Base-by-base conservation (phyloP, 208 protist genomes). In the Sergeia podlipaevii region DNA sequence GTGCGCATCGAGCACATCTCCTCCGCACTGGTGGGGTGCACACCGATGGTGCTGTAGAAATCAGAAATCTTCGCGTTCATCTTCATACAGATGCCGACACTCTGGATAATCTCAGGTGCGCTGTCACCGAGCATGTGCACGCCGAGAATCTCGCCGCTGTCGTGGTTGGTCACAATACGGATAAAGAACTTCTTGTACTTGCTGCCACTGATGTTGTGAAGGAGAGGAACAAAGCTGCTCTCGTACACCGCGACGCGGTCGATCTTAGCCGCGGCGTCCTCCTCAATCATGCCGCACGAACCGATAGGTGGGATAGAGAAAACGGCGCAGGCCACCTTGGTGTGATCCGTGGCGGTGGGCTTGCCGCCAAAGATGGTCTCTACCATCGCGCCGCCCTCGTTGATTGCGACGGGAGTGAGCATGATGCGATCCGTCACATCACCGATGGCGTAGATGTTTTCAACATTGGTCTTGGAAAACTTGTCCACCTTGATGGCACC, bases 361-460 rank as follows among this genome's bases (percentile, higher is more conserved):
- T 85, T 91, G 20, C 65, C 59, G 43, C 75, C 88, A 58, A 95
- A 97, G 54, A 95, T 62, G 11, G 87, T 94, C 24, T 97, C 85
- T 15, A 80, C 67, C 32, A 97, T 68, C 17, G 80, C 73, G 20
- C 67, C 64, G 18, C 77, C 88, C 63, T 97, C 91, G 59, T 87
- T 79, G 51, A 97, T 93, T n/a, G 91, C 91, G 11, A 97, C 86
- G 1, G 91, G 91, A 26, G 91, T 97, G 43, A 97, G 74, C 80
- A 93, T 89, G 4, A 97, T 17, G 23, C 87, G 77, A 64, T 93
- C 51, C 32, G 84, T 97, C 18, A 97, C 80, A 63, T 99, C 98
- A 34, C 98, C 98, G 66, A 99, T 99, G 21, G 98, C 98, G 67
- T 96, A 99, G 34, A 99, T 92, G 56, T 80, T 84, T 7, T 80